A percentile compares a stretch with the other conserved stretches of the same genome.
These are phyloP conservation scores for Gnaphalium uliginosum DNA, from an alignment of 129 eudicot species.

Conservation along the genomic window DNA sequence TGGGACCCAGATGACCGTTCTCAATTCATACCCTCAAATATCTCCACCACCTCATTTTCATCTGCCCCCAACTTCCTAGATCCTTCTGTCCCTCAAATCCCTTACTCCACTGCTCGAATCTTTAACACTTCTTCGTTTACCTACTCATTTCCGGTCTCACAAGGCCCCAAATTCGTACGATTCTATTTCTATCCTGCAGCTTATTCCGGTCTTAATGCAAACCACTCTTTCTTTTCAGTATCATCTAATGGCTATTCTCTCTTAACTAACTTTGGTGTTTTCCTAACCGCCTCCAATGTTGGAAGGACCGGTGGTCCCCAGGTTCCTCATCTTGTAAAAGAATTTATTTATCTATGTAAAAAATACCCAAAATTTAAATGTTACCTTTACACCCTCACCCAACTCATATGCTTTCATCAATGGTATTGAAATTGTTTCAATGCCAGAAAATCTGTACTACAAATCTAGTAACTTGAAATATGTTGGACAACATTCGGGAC, in stretches of 20 bases:
- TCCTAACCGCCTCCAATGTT: slow-evolving; percentile 26
- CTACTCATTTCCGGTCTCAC: slow-evolving; percentile 41
- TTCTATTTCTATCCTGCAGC: slow-evolving; percentile 55
- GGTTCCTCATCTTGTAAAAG: slow-evolving; percentile 31
- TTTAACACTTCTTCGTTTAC: slow-evolving; percentile 45
- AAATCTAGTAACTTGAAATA: not conserved
- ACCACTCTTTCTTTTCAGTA: slow-evolving; percentile 36
- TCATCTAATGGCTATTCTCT: slow-evolving; percentile 40
- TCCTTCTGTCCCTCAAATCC: slow-evolving; percentile 21
- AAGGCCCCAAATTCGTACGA: slow-evolving; percentile 58
- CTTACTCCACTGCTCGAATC: slow-evolving; percentile 45
- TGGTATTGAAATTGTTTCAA: slow-evolving; percentile 56
- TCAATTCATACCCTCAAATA: slow-evolving; percentile 24
- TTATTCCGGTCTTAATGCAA: slow-evolving; percentile 24
- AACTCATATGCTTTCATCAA: slow-evolving; percentile 53
- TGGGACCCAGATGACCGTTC: slow-evolving; percentile 42
- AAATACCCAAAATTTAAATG: slow-evolving; percentile 24
- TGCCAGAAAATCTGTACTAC: slow-evolving; percentile 33
- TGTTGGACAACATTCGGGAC: slow-evolving; percentile 9
- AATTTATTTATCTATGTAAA: slow-evolving; percentile 34
- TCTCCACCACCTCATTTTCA: slow-evolving; percentile 12
- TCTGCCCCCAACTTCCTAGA: slow-evolving; percentile 2
- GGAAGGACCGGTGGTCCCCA: not conserved
- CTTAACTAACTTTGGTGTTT: slow-evolving; percentile 49
- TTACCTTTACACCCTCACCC: slow-evolving; percentile 47